These are phyloP conservation scores for Auricularia sp. DNA, from an alignment of 768 basidiomycete genomes.

Conservation along the genomic window DNA sequence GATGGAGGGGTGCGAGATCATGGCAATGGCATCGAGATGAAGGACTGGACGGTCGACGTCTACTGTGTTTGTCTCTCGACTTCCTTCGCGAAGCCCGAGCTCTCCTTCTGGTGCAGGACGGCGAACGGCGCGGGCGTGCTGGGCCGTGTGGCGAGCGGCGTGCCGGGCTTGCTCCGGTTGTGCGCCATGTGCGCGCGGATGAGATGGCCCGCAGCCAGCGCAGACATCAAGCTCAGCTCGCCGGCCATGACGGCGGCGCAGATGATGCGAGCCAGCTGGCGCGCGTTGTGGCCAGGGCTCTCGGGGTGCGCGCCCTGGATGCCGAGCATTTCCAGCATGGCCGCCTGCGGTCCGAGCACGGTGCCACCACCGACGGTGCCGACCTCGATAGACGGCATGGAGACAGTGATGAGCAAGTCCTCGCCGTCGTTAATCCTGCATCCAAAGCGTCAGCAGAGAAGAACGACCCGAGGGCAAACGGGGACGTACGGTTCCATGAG, in stretches of 20 bases:
- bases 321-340: slow-evolving; percentile 90
- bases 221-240: slow-evolving; percentile 83
- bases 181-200: slow-evolving; percentile 89
- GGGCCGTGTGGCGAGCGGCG: slow-evolving; percentile 41
- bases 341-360: slow-evolving; percentile 77
- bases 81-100: not conserved
- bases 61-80: not conserved
- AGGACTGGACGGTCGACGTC: not conserved
- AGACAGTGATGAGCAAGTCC: slow-evolving; percentile 84
- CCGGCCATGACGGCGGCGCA: slow-evolving; percentile 95
- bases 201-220: slow-evolving; percentile 89
- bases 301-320: slow-evolving; percentile 82
- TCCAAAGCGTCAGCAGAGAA: slow-evolving; percentile 1
- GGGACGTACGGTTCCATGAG: slow-evolving; percentile 90
- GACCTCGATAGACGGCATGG: slow-evolving; percentile 99
- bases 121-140: slow-evolving; percentile 22
- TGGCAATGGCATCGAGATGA: not conserved
- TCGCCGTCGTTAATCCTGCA: slow-evolving; percentile 76
- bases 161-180: slow-evolving; percentile 76
- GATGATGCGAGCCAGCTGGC: slow-evolving; percentile 80
- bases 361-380: slow-evolving; percentile 97
- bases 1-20: not conserved
- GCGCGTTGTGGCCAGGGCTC: slow-evolving; percentile 81
- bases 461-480: not conserved
- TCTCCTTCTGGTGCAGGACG: slow-evolving; percentile 5